Conservation (phyloP, 2,329 filamentous ascomycete genomes). For the Chlorencoelia australis region DNA sequence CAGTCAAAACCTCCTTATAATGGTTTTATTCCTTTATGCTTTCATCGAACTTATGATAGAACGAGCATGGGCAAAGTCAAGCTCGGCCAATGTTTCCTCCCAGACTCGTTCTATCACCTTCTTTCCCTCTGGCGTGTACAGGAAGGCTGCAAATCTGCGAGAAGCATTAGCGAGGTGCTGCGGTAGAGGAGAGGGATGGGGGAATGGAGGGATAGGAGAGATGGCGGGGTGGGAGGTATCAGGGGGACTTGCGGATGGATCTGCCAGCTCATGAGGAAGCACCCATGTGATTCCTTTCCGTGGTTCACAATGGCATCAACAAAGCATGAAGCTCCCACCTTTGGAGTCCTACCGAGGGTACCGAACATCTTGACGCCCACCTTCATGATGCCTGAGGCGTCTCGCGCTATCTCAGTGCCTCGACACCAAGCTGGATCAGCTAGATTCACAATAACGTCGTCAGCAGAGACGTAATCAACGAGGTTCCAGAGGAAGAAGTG, state of each 20-base stretch:
- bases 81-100: slow-evolving; percentile 29
- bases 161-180: too few species aligned
- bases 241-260: slow-evolving; percentile 38
- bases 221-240: too few species aligned
- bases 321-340: slow-evolving; percentile 36
- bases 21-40: too few species aligned
- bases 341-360: slow-evolving; percentile 24
- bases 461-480: slow-evolving; percentile 27
- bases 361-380: slow-evolving; percentile 18
- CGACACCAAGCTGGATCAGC: slow-evolving; percentile 28
- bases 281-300: slow-evolving; percentile 40
- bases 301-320: slow-evolving; percentile 36
- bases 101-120: slow-evolving; percentile 29
- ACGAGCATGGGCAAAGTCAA: slow-evolving; percentile 16
- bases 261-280: slow-evolving; percentile 38
- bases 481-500: slow-evolving; percentile 9
- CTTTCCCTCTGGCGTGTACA: slow-evolving; percentile 29
- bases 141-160: slow-evolving; percentile 23
- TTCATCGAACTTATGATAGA: slow-evolving; percentile 7
- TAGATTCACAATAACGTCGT: slow-evolving; percentile 30
- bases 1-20: too few species aligned
- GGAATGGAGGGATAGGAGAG: slow-evolving; percentile 11
- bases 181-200: not conserved
- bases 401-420: slow-evolving; percentile 33
- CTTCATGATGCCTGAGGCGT: slow-evolving; percentile 17